Conservation (phyloP, 805 yeast genomes). For the Blastobotrys parvus region DNA sequence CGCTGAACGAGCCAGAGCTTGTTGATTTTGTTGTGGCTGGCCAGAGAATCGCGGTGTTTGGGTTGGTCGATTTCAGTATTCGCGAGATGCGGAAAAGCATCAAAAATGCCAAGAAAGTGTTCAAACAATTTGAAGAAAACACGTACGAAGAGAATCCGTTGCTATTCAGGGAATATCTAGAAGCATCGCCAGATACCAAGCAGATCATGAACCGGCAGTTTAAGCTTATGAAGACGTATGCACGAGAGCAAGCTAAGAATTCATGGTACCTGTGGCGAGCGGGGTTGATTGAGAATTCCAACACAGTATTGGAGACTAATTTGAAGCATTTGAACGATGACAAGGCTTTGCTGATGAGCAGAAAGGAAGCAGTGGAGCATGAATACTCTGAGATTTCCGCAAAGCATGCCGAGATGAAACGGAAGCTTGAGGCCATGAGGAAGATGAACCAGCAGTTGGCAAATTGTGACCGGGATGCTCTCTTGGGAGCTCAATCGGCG, state of each 20-base stretch:
- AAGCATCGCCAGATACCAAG: conserved; percentile 32
- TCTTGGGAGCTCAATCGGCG: conserved; percentile 10
- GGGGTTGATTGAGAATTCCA: conserved; percentile 41
- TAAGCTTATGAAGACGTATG: conserved; percentile 40
- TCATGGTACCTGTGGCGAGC: conserved; percentile 60
- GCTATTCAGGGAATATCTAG: conserved; percentile 41
- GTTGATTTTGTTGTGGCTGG: conserved; percentile 34
- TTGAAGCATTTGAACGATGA: conserved; percentile 16
- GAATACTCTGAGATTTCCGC: conserved; percentile 8
- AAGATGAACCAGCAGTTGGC: conserved; percentile 10
- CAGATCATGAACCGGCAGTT: conserved; percentile 40
- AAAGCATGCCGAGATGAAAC: conserved; percentile 13
- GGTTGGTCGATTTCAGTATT: conserved; percentile 46
- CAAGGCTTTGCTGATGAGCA: conserved; percentile 4
- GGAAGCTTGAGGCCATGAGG: conserved; percentile 14
- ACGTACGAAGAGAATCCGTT: conserved; percentile 40
- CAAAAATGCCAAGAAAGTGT: conserved; percentile 39
- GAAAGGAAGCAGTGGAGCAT: conserved; percentile 1
- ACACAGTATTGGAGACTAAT: conserved; percentile 23
- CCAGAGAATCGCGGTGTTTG: conserved; percentile 36
- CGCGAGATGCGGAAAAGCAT: conserved; percentile 46
- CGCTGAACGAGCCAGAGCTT: conserved; percentile 15
- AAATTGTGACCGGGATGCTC: conserved; percentile 14
- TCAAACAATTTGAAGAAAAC: conserved; percentile 41
- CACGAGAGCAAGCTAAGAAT: conserved; percentile 44